phyloP scores from a whole-genome alignment of 257 asterid genomes.

The Salvia splendens region DNA sequence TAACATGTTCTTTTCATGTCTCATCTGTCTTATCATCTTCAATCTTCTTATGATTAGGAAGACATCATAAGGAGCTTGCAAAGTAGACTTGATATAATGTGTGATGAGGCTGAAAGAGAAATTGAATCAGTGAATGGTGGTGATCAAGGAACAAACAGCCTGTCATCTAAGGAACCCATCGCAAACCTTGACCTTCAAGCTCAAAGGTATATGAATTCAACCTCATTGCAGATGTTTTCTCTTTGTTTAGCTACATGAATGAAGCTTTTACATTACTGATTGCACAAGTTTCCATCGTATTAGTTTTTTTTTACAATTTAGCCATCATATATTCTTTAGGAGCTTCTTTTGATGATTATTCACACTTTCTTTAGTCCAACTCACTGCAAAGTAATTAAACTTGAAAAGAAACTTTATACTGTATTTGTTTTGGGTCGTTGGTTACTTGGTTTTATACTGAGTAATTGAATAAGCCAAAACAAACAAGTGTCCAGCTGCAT shows the following conservation, averaged over 20 bases:
- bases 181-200: conserved; percentile 52
- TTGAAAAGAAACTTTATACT: conserved; percentile 10
- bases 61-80: conserved; percentile 81
- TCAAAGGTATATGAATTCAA: conserved; percentile 50
- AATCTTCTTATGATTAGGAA: conserved; percentile 54
- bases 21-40: conserved; percentile 27
- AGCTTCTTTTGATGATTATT: conserved; percentile 13
- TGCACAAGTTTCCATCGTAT: neutral
- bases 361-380: conserved; percentile 19
- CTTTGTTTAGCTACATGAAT: conserved; percentile 19
- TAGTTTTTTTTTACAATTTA: no score
- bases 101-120: conserved; percentile 77
- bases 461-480: neutral
- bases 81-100: conserved; percentile 79
- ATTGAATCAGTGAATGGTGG: conserved; percentile 41
- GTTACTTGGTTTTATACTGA: neutral
- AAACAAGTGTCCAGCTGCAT: neutral
- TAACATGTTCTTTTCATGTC: conserved; percentile 20
- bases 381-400: neutral
- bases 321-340: neutral
- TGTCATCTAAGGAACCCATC: conserved; percentile 43
- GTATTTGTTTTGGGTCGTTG: neutral
- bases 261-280: neutral
- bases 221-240: conserved; percentile 19
- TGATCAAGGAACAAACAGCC: conserved; percentile 42